Conservation (phyloP, 225 moss, liverwort and hornwort genomes). For the Thuidium tamariscinum region DNA sequence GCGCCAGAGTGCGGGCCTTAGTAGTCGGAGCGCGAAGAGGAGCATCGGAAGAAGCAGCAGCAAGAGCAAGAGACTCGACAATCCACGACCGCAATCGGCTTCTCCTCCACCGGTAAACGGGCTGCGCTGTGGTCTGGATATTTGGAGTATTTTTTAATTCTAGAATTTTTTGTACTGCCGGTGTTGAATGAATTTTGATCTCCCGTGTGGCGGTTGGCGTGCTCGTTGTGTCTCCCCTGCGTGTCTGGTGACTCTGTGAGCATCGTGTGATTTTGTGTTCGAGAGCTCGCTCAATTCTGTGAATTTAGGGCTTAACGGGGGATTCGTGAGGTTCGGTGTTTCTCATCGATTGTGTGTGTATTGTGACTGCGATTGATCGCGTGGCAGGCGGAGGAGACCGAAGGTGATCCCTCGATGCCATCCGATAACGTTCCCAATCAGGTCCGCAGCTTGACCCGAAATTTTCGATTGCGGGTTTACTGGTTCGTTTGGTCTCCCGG, state of each 20-base stretch:
- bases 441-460: conserved; percentile 10
- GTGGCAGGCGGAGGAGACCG: conserved; percentile 36
- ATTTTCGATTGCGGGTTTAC: not conserved
- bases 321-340: not conserved
- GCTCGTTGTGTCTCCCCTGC: not conserved
- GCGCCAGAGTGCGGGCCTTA: conserved; percentile 11
- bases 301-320: conserved; percentile 16
- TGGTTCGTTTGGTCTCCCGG: not conserved
- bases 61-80: not conserved
- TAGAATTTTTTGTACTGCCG: not conserved
- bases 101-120: conserved; percentile 19
- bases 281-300: not conserved
- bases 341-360: not conserved
- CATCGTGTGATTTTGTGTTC: not conserved
- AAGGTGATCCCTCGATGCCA: conserved; percentile 54
- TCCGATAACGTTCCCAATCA: conserved; percentile 45
- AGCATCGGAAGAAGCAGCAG: not conserved
- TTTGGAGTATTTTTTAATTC: not conserved
- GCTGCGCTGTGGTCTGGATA: not conserved
- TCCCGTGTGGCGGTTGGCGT: not conserved
- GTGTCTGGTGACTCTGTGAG: not conserved
- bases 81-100: not conserved
- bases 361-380: conserved; percentile 5
- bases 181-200: not conserved
- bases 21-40: conserved; percentile 1